Evolutionary conservation across 495 filamentous ascomycete species (phyloP).

Genomic region (Penicillium paxilli): DNA sequence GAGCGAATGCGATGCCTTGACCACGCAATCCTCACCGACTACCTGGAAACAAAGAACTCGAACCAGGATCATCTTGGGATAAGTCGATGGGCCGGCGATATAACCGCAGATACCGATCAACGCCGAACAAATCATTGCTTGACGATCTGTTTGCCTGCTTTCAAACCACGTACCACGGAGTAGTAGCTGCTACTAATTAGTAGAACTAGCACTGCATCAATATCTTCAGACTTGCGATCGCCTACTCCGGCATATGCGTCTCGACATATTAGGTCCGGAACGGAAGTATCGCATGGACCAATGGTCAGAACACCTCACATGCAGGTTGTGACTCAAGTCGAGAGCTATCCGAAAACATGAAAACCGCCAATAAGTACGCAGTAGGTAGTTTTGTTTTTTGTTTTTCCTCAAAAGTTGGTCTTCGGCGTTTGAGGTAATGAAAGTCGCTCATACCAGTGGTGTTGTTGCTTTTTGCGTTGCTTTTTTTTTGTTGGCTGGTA

Average conservation of each 20-base stretch:
- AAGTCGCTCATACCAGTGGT: no score
- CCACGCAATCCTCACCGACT: not conserved
- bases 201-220: not conserved
- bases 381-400: not conserved
- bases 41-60: not conserved
- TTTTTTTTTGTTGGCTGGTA: not conserved
- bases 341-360: not conserved
- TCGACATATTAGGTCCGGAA: not conserved
- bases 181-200: no score
- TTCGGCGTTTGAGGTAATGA: not conserved
- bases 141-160: not conserved
- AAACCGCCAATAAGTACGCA: not conserved
- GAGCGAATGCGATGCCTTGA: not conserved
- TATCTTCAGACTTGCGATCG: not conserved
- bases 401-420: not conserved
- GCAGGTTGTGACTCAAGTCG: not conserved
- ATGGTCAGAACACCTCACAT: not conserved
- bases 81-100: not conserved
- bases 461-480: not conserved
- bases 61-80: not conserved
- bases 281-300: not conserved
- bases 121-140: not conserved
- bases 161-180: not conserved
- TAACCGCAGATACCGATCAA: not conserved
- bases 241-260: not conserved